Base-by-base conservation (phyloP, 352 stramenopile genomes). In the Phytophthora cactorum region DNA sequence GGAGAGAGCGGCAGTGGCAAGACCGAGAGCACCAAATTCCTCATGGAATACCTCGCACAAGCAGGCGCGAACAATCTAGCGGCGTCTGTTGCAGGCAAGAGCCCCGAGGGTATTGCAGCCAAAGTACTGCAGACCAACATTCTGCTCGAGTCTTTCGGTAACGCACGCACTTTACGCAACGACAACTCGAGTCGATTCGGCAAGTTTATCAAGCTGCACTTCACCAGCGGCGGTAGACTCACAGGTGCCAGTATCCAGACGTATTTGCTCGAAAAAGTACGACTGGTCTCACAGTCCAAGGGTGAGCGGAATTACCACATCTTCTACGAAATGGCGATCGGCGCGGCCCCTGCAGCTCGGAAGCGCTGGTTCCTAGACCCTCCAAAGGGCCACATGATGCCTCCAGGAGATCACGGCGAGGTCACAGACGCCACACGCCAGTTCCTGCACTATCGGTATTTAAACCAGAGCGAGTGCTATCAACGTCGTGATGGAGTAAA, bases 201-300 rank as follows among this genome's bases (percentile, higher is more conserved):
- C 63, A 97, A 97, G 75, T 97, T 96, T 71, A 97, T 97, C 64
- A 95, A 97, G 69, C 78, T 97, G 62, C 84, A 96, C 46, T 97
- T 97, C 64, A 90, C 85, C 12, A 82, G 79, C 29, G 67, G 73
- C 32, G 90, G 89, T 17, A 57, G 79, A 39, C 79, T 97, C 51
- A 88, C 85, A 9, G 90, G 91, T 41, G 92, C 91, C 27, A 92
- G 78, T 46, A 97, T 98, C 55, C 86, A 96, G 68, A 98, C 89
- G 2, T 99, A 99, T 71, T 77, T 99, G 31, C 79, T 98, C 36
- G 96, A 99, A 70, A 99, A 98, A 74, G 90, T 97, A 17, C 87
- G 92, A 0, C 71, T 97, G 17, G 84, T 96, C 17, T 96, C 84
- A 29, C 88, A 96, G 75, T 89, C 84, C 34, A 81, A 81, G 12